Evolutionary conservation across 768 basidiomycete species (phyloP), one percentile per base, ranked within the genome.

Genomic region (Xerocomellus chrysenteron): DNA sequence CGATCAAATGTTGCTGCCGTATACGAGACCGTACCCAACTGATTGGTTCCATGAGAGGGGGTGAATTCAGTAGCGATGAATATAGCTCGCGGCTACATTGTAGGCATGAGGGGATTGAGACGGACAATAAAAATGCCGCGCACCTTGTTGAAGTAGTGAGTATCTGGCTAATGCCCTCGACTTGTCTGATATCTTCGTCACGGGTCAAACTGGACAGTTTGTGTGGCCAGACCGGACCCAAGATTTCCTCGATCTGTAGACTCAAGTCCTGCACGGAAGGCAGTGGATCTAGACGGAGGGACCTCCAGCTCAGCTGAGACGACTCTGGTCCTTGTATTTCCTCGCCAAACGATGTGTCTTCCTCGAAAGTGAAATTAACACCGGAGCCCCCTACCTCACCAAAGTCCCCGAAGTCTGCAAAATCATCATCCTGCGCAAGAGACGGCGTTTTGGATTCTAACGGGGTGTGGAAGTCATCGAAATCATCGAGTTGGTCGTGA

Each of bases 1-100:
- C 75, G 57, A 96, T 96, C 47, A 98, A 78, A 65, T 97, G 92
- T 67, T 94, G 92, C 47, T 94, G 78, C 54, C 95, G 84, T 68
- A 93, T 94, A 43, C 90, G 84, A 54, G 94, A 96, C 46, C 93
- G 87, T 49, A 86, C 94, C 95, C 95, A 98, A 64, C 92, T 95
- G 51, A 93, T 86, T n/a, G 91, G 87, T 68, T 88, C 86, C 44
- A 83, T 87, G 11, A 86, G 82, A 35, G 90, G 87, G 2, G 88
- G 85, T 1, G 86, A 80, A 60, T 87, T 80, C 39, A 92, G 68
- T 17, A 95, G 79, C 56, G 80, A 76, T 54, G 84, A 83, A 72
- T 93, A 92, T 51, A 93, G 73, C 58, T 87, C 81, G 47, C 93
- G 93, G 71, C 94, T 96, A 40, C 43, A 54, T 39, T n/a, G 49